phyloP scores from a whole-genome alignment of 2,329 filamentous ascomycete genomes.

The Aspergillus fijiensis region DNA sequence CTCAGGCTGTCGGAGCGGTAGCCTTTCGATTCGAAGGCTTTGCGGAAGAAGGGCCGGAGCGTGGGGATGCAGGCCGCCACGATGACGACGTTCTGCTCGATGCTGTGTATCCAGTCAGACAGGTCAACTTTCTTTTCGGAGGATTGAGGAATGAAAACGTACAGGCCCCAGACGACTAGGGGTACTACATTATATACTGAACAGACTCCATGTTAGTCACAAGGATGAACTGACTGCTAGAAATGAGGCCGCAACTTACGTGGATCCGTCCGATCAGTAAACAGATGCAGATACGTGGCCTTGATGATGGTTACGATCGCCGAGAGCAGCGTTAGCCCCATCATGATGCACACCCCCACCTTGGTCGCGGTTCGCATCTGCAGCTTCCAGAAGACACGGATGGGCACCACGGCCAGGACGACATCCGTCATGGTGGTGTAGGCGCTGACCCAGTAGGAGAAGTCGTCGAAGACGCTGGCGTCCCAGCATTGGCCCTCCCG shows the following conservation, averaged over 20 bases:
- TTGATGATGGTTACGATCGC: constrained; percentile 30
- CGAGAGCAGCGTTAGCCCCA: constrained; percentile 29
- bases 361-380: constrained; percentile 27
- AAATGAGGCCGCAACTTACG: constrained; percentile 15
- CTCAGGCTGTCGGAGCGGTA: too few species aligned
- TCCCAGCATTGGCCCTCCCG: constrained; percentile 24
- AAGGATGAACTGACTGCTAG: too few species aligned
- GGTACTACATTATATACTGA: constrained; percentile 19
- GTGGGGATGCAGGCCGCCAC: constrained; percentile 30
- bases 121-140: neutral
- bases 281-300: constrained; percentile 26
- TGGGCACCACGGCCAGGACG: constrained; percentile 26
- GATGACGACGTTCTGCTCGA: constrained; percentile 33
- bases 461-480: constrained; percentile 23
- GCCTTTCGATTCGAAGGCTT: constrained; percentile 13
- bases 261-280: constrained; percentile 25
- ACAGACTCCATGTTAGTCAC: neutral
- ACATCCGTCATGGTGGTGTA: constrained; percentile 31
- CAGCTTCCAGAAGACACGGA: constrained; percentile 27
- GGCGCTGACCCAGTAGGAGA: constrained; percentile 27
- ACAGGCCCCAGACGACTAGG: constrained; percentile 24
- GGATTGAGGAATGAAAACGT: neutral
- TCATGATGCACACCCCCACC: constrained; percentile 27
- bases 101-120: constrained; percentile 6
- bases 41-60: constrained; percentile 28